These are phyloP conservation scores for Lodderomyces margitis DNA, from an alignment of 1,139 yeast genomes.

Conservation along the genomic window DNA sequence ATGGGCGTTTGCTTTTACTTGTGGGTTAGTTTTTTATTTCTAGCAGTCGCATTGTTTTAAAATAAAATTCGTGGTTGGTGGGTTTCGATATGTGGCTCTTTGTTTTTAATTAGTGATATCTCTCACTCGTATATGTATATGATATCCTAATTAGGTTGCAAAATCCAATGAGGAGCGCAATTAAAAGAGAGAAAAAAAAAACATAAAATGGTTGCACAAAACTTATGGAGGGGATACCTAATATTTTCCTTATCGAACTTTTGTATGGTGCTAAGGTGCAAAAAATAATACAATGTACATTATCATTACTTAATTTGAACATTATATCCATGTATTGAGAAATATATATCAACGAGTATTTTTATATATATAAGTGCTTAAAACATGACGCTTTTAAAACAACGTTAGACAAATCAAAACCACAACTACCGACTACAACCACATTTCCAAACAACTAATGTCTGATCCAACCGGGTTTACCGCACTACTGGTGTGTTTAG, in stretches of 20 bases:
- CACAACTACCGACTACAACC: too few relatives aligned
- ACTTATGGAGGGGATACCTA: not conserved
- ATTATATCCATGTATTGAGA: not conserved
- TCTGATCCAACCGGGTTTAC: not conserved
- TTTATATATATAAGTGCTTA: conserved; percentile 2
- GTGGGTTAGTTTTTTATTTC: not conserved
- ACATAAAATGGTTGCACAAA: not conserved
- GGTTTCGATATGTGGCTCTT: not conserved
- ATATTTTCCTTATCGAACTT: not conserved
- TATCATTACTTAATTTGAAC: conserved; percentile 7
- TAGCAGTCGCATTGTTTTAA: not conserved
- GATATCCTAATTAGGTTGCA: not conserved
- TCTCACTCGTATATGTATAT: too few relatives aligned
- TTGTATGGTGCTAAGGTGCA: too few relatives aligned
- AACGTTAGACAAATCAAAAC: too few relatives aligned
- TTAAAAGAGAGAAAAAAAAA: too few relatives aligned
- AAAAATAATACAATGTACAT: too few relatives aligned
- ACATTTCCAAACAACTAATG: not conserved
- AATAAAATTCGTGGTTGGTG: not conserved
- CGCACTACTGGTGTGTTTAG: not conserved
- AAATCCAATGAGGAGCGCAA: conserved; percentile 2
- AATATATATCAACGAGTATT: not conserved
- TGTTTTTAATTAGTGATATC: not conserved
- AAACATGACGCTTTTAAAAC: not conserved
- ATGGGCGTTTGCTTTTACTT: too few relatives aligned